Evolutionary conservation across 768 basidiomycete species (phyloP), one percentile per base, ranked within the genome.

Genomic region (Porpolomopsis calyptriformis): DNA sequence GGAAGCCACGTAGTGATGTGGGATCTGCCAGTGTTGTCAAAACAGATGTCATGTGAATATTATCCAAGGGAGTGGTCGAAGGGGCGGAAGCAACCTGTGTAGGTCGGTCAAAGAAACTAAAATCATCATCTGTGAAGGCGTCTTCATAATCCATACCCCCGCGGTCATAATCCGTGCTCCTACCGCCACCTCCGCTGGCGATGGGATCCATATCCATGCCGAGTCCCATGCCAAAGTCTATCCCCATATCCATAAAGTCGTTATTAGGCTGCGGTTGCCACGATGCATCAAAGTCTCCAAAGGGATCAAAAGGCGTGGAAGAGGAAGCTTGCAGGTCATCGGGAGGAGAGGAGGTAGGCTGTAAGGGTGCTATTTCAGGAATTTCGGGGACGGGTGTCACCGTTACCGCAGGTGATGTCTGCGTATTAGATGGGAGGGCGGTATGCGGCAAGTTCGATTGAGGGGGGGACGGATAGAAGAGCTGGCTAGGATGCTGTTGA

Each of bases 61-160:
- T 12, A 22, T 2, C 42, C 4, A 46, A 39, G 37, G 43, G 33
- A 36, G 42, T 36, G 16, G 49, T 25, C 41, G 53, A 48, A 45
- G 52, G 36, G 1, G 43, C 49, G 36, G 46, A 31, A 5, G 45
- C 40, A 10, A 36, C 38, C 14, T 46, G 40, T 1, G 72, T 66
- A 0, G 78, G 79, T 20, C 69, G 70, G 56, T 91, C 86, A 57
- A 90, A 92, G 62, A 87, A 91, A 58, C 76, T 82, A 60, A 91
- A 92, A 60, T 92, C 88, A 46, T 89, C 88, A 43, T 92, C 88
- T 0, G 88, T 89, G 54, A 90, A 81, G 1, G 69, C 72, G 18
- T 77, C 74, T 26, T 80, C 78, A 43, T 76, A 76, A 35, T 75
- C 76, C 60, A 71, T 64, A 18, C 49, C 47, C 22, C 26, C 60